A percentile compares a stretch with the other conserved stretches of the same genome.
These are phyloP conservation scores for Persicaria tinctoria DNA, from an alignment of 148 eudicot genomes.

Conservation along the genomic window DNA sequence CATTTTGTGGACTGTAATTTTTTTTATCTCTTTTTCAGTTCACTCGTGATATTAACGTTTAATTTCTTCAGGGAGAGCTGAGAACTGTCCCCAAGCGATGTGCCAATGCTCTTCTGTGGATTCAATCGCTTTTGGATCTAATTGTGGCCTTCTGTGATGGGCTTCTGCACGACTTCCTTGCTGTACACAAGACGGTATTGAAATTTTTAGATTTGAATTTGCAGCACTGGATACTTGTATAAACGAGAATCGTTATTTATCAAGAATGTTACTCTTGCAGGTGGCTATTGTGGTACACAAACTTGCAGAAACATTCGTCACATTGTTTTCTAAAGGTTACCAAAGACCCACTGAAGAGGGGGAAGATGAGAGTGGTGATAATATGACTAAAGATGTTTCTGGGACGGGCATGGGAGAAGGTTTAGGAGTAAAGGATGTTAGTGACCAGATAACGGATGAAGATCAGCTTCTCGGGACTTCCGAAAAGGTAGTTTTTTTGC, in stretches of 20 bases:
- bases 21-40: neutral
- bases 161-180: constrained; percentile 67
- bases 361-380: constrained; percentile 34
- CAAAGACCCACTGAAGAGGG: constrained; percentile 54
- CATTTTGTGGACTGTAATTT: neutral
- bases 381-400: constrained; percentile 52
- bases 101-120: constrained; percentile 25
- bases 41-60: constrained; percentile 5
- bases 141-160: constrained; percentile 47
- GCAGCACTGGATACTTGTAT: neutral
- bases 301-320: constrained; percentile 60
- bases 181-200: constrained; percentile 59
- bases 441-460: constrained; percentile 82
- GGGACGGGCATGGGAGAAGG: constrained; percentile 99
- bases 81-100: constrained; percentile 25
- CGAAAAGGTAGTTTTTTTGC: constrained; percentile 45
- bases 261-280: constrained; percentile 20
- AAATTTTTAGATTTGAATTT: neutral
- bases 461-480: constrained; percentile 77
- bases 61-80: constrained; percentile 48
- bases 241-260: neutral
- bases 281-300: constrained; percentile 54
- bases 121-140: constrained; percentile 38
- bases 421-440: constrained; percentile 68
- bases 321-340: constrained; percentile 74